Evolutionary conservation across 345 rosid species (phyloP).

Genomic region (Salix viminalis): DNA sequence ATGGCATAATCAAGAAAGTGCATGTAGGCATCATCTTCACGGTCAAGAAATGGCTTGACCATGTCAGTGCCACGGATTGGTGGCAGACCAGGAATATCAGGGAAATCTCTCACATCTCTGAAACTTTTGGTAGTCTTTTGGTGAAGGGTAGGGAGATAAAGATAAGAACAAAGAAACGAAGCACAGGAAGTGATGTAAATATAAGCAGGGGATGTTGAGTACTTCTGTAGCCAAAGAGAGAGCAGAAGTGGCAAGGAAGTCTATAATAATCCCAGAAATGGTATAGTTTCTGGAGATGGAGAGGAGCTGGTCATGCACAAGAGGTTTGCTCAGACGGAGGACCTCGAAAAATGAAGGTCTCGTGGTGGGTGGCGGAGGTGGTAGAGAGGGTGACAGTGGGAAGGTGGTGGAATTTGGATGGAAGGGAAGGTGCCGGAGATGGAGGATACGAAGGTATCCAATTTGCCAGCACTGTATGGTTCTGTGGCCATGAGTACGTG

Average conservation of each 20-base stretch:
- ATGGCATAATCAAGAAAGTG: constrained; percentile 4
- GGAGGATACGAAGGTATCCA: constrained; percentile 33
- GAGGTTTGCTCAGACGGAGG: constrained; percentile 14
- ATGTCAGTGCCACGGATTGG: constrained; percentile 18
- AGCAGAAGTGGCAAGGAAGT: constrained; percentile 22
- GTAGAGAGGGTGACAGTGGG: constrained; percentile 14
- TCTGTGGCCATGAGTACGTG: constrained; percentile 41
- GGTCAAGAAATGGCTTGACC: constrained; percentile 18
- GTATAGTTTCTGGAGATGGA: constrained; percentile 1
- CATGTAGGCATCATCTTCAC: constrained; percentile 9
- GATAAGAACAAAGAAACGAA: not conserved
- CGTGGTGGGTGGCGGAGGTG: not conserved
- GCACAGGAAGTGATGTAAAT: constrained; percentile 14
- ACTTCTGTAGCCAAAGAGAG: constrained; percentile 15
- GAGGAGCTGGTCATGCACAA: constrained; percentile 17
- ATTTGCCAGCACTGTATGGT: constrained; percentile 30
- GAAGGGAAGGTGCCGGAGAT: constrained; percentile 17
- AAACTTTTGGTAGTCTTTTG: constrained; percentile 7
- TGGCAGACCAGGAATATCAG: constrained; percentile 31
- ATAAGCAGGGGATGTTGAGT: constrained; percentile 26
- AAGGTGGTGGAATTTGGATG: constrained; percentile 26
- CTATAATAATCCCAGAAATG: constrained; percentile 21
- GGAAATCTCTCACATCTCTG: constrained; percentile 3
- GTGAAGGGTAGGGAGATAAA: constrained; percentile 17
- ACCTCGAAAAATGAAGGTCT: constrained; percentile 10